Evolutionary conservation across 2,329 filamentous ascomycete species (phyloP).

Genomic region (Cladosporium cucumerinum): DNA sequence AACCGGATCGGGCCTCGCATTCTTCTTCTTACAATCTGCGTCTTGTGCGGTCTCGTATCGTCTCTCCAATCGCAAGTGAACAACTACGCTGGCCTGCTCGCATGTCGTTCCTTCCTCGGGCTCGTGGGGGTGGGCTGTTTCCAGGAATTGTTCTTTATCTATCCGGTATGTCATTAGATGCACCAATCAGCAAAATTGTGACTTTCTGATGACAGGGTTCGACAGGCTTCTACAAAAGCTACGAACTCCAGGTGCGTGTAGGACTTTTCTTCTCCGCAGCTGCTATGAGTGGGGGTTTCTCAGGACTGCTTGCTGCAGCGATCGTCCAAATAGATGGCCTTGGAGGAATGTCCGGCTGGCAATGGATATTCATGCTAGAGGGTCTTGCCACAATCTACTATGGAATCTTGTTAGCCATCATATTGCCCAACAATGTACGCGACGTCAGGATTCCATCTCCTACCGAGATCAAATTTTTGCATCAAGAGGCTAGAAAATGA

Average conservation of each 20-base stretch:
- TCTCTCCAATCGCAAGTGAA: conserved; percentile 33
- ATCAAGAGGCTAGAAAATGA: conserved; percentile 3
- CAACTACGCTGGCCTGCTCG: conserved; percentile 29
- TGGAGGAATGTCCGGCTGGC: conserved; percentile 46
- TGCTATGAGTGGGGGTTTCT: conserved; percentile 52
- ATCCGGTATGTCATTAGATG: conserved; percentile 39
- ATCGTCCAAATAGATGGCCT: conserved; percentile 55
- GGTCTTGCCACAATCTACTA: conserved; percentile 34
- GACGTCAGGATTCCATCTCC: conserved; percentile 51
- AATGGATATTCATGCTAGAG: conserved; percentile 22
- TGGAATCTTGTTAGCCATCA: conserved; percentile 43
- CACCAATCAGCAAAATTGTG: conserved; percentile 52
- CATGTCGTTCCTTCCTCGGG: conserved; percentile 42
- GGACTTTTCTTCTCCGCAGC: conserved; percentile 32
- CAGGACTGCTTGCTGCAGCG: conserved; percentile 52
- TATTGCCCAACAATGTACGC: conserved; percentile 58
- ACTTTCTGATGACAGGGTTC: neutral
- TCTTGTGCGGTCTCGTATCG: conserved; percentile 31
- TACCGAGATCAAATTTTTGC: conserved; percentile 45
- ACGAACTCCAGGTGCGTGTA: conserved; percentile 35
- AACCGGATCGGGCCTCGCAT: conserved; percentile 40
- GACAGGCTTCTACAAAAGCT: conserved; percentile 30
- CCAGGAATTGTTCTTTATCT: conserved; percentile 43
- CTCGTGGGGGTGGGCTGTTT: conserved; percentile 57
- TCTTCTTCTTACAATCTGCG: conserved; percentile 32